Percentiles rank a stretch among this genome's conserved stretches.
Evolutionary conservation across 148 eudicot species (phyloP).

Genomic region (Heliamphora exappendiculata): DNA sequence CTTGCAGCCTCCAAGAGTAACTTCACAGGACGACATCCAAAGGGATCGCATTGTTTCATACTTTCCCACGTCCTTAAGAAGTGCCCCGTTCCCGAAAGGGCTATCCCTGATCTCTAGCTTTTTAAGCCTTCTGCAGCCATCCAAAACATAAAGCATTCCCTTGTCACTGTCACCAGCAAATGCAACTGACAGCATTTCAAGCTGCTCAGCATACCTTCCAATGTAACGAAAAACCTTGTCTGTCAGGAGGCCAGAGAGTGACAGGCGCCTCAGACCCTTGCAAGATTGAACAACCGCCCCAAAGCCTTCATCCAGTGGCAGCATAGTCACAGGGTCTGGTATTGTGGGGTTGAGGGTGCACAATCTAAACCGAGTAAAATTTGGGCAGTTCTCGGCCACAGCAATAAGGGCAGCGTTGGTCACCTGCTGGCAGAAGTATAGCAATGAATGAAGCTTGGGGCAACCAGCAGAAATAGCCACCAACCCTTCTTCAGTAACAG

Average conservation of each 20-base stretch:
- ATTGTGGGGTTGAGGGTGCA: conserved; percentile 52
- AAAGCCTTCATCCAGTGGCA: conserved; percentile 78
- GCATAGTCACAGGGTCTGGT: conserved; percentile 58
- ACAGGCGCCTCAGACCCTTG: conserved; percentile 60
- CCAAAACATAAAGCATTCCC: conserved; percentile 71
- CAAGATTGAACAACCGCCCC: conserved; percentile 76
- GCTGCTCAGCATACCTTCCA: conserved; percentile 80
- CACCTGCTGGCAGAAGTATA: conserved; percentile 79
- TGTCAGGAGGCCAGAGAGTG: conserved; percentile 66
- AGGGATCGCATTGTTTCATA: conserved; percentile 95
- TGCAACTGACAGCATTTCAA: conserved; percentile 84
- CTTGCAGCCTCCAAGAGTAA: conserved; percentile 75
- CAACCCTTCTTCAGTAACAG: conserved; percentile 73
- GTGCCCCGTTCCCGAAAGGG: conserved; percentile 69
- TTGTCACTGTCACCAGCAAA: conserved; percentile 77
- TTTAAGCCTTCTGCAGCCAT: conserved; percentile 73
- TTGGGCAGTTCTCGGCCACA: conserved; percentile 72
- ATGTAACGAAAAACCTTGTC: conserved; percentile 75
- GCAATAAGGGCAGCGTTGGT: conserved; percentile 72
- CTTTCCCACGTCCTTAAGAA: conserved; percentile 67
- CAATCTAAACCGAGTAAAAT: conserved; percentile 56
- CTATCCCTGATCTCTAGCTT: conserved; percentile 78
- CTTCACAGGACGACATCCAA: conserved; percentile 89
- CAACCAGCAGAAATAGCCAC: conserved; percentile 79
- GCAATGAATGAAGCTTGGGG: conserved; percentile 60